These are phyloP conservation scores for Pythium utonaiense DNA, from an alignment of 352 stramenopile genomes.

Conservation along the genomic window DNA sequence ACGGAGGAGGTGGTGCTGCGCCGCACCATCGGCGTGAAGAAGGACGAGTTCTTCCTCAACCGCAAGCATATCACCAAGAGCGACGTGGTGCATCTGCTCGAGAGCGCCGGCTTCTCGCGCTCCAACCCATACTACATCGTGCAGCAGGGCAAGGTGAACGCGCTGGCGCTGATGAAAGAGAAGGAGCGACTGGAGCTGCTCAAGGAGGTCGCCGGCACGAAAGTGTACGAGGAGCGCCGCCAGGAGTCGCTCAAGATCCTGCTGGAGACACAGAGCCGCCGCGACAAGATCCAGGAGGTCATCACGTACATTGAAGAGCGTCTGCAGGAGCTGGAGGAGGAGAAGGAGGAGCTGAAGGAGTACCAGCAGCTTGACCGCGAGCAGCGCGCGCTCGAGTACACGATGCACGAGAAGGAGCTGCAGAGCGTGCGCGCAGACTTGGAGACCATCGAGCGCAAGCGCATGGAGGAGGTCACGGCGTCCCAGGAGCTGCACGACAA, in stretches of 20 bases:
- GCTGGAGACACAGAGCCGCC: slow-evolving; percentile 93
- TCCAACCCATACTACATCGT: slow-evolving; percentile 99
- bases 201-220: slow-evolving; percentile 98
- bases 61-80: slow-evolving; percentile 97
- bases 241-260: slow-evolving; percentile 96
- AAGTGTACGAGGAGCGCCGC: slow-evolving; percentile 98
- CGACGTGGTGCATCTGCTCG: slow-evolving; percentile 97
- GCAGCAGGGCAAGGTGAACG: slow-evolving; percentile 99
- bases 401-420: slow-evolving; percentile 90
- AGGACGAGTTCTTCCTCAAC: slow-evolving; percentile 99
- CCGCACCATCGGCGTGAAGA: slow-evolving; percentile 98
- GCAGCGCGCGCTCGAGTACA: slow-evolving; percentile 96
- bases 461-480: slow-evolving; percentile 42
- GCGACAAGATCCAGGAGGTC: slow-evolving; percentile 96
- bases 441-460: slow-evolving; percentile 65
- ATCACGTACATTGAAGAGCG: slow-evolving; percentile 94
- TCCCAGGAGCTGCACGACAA: slow-evolving; percentile 69
- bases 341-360: slow-evolving; percentile 96
- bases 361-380: slow-evolving; percentile 96
- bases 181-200: slow-evolving; percentile 95
- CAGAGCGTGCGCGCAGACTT: slow-evolving; percentile 57
- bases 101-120: slow-evolving; percentile 98
- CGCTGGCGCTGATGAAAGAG: slow-evolving; percentile 98
- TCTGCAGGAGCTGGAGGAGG: slow-evolving; percentile 94
- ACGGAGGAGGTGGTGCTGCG: slow-evolving; percentile 94